Evolutionary conservation across 2,329 filamentous ascomycete species (phyloP).

Genomic region (Trichoderma citrinoviride): DNA sequence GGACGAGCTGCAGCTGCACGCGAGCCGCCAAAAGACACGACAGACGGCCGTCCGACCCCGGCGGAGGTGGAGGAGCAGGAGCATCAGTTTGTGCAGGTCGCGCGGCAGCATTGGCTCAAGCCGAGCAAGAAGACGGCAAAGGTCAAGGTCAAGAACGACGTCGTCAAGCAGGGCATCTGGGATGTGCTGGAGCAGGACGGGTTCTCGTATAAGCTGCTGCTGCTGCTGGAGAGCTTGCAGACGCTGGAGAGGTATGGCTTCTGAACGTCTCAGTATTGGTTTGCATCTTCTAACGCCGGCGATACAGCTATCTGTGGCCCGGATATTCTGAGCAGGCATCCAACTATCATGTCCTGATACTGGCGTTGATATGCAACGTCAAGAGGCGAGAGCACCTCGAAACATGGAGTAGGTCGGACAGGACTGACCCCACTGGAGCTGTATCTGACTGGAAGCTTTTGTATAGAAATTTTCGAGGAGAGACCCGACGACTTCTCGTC

Average conservation of each 20-base stretch:
- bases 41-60: slow-evolving; percentile 50
- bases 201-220: slow-evolving; percentile 73
- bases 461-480: slow-evolving; percentile 69
- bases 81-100: slow-evolving; percentile 70
- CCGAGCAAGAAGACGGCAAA: slow-evolving; percentile 58
- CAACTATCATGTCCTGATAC: slow-evolving; percentile 85
- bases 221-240: slow-evolving; percentile 86
- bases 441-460: slow-evolving; percentile 23
- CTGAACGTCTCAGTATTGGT: background rate
- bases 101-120: slow-evolving; percentile 82
- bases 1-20: slow-evolving; percentile 38
- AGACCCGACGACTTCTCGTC: slow-evolving; percentile 79
- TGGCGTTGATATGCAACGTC: slow-evolving; percentile 81
- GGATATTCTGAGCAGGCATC: slow-evolving; percentile 85
- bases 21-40: slow-evolving; percentile 37
- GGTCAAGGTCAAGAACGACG: slow-evolving; percentile 74
- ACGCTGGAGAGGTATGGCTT: slow-evolving; percentile 71
- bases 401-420: slow-evolving; percentile 67
- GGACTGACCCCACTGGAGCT: background rate
- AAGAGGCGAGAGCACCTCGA: slow-evolving; percentile 85
- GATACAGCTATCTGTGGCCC: slow-evolving; percentile 82
- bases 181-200: slow-evolving; percentile 77
- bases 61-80: slow-evolving; percentile 70
- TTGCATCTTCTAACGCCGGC: slow-evolving; percentile 28
- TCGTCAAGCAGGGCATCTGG: slow-evolving; percentile 87